Evolutionary conservation across 1,139 yeast genomes (phyloP), one percentile per base, ranked within the genome.

Genomic region (Candida mesenterica): DNA sequence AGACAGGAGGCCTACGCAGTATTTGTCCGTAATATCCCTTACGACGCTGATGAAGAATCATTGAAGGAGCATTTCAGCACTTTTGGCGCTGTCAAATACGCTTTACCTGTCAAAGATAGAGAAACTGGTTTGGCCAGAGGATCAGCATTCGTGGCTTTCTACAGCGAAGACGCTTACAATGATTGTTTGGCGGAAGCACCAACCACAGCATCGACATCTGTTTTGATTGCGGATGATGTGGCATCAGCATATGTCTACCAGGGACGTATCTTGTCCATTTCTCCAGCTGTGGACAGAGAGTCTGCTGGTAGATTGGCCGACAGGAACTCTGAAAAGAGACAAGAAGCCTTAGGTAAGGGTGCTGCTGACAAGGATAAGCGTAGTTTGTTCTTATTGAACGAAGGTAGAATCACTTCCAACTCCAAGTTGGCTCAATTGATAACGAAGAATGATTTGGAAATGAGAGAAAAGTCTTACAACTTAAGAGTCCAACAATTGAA

Each of bases 131-230:
- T 87, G 41, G 89, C 98, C 8, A 86, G 75, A 57, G 99, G 99
- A 38, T 84, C 96, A 1, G 99, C 97, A 0, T 92, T 92, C 57
- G 96, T 92, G 30, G 96, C 96, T 0, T 92, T 92, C 56, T 61
- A 57, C 36, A 67, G 72, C 23, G 78, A 77, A 42, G 78, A 72
- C 4, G 77, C 86, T 3, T 86, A 79, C 50, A 68, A 72, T 22
- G 72, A 74, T 36, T 92, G 97, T 62, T 61, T 90, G 28, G 71
- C 71, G 4, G 73, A 79, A 49, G 96, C 97, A 0, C 97, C 97
- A 23, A 72, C 77, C 22, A 72, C 78, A n/a, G 77, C 82, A 8
- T 67, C 88, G 2, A 77, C 90, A 2, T 87, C 97, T 2, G 65
- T 92, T 49, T 73, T 92, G 48, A 81, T 92, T 44, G 85, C 97